phyloP scores from a whole-genome alignment of 78 protist genomes.

The Cavenderia fasciculata region DNA sequence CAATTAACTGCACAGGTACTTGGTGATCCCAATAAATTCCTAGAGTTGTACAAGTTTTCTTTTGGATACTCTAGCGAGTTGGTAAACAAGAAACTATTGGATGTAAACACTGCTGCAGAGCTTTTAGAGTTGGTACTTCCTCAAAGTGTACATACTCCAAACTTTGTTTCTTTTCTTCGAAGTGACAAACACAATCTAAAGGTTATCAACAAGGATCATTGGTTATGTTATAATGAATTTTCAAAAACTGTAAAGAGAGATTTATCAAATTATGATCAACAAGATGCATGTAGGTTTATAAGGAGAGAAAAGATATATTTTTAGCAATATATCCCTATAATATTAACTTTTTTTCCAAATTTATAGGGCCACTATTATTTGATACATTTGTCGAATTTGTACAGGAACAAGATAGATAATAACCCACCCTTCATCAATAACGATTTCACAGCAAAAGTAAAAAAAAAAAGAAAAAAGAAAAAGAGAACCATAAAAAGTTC shows the following conservation, averaged over 20 bases:
- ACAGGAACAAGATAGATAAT: not conserved
- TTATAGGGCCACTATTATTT: conserved; percentile 37
- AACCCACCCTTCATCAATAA: too few relatives aligned
- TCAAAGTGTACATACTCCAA: conserved; percentile 43
- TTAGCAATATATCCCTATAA: too few relatives aligned
- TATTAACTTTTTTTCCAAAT: too few relatives aligned
- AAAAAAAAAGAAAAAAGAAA: too few relatives aligned
- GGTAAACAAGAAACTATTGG: conserved; percentile 40
- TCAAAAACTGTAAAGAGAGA: conserved; percentile 71
- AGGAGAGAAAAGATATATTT: too few relatives aligned
- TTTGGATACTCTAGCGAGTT: conserved; percentile 66
- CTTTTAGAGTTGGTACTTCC: conserved; percentile 51
- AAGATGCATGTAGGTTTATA: conserved; percentile 31
- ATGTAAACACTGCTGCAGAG: conserved; percentile 31
- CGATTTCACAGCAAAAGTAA: too few relatives aligned
- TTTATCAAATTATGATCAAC: conserved; percentile 53
- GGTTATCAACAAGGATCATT: too few relatives aligned
- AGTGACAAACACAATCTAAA: conserved; percentile 1
- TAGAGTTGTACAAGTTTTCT: conserved; percentile 57
- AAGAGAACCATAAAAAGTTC: too few relatives aligned
- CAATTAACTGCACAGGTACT: not conserved
- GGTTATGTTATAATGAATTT: conserved; percentile 45
- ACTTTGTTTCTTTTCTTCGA: conserved; percentile 19
- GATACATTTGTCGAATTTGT: conserved; percentile 39
- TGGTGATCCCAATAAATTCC: conserved; percentile 16